Evolutionary conservation across 208 protist genomes (phyloP), one percentile per base, ranked within the genome.

Genomic region (Leishmania turanica): DNA sequence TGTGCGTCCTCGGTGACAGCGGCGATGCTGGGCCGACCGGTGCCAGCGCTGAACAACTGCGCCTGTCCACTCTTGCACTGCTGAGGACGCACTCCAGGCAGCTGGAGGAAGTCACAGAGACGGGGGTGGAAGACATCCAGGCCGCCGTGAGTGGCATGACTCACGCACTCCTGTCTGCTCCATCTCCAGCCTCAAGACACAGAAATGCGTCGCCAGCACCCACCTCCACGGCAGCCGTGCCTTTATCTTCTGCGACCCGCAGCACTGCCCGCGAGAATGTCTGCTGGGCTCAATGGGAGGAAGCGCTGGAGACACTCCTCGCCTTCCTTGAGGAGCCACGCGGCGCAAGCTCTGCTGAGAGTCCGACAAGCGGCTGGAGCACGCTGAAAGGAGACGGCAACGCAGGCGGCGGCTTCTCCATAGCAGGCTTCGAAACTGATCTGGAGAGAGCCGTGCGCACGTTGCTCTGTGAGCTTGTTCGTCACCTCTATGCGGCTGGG

Each of bases 301-400:
- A 92, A 31, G 88, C 80, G 6, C 24, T 94, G 17, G 91, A 94
- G 79, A 83, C 83, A 49, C 79, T 92, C 9, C 88, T 94, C 37
- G 82, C 70, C 54, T 77, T 78, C 54, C 53, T 90, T 21, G 90
- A 92, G 34, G 54, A 85, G 24, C 68, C 58, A 40, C 79, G 53
- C 27, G 54, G 51, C n/a, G 1, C 21, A 17, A 62, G 40, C 24
- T 40, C 66, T 0, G 19, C 47, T 19, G 31, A 27, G 40, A 64
- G 58, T 64, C 69, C 81, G 6, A 64, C 37, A 17, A 47, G n/a
- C 31, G 27, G 1, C 49, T 8, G 70, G 21, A 4, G 24, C 15
- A 71, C 15, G 19, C 13, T 27, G 8, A 34, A 53, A 6, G 34
- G 2, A 54, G 17, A 54, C 15, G 51, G 51, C 15, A 13, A 24